Base-by-base conservation (phyloP, 305 asterid genomes). In the Fraxinus velutina region DNA sequence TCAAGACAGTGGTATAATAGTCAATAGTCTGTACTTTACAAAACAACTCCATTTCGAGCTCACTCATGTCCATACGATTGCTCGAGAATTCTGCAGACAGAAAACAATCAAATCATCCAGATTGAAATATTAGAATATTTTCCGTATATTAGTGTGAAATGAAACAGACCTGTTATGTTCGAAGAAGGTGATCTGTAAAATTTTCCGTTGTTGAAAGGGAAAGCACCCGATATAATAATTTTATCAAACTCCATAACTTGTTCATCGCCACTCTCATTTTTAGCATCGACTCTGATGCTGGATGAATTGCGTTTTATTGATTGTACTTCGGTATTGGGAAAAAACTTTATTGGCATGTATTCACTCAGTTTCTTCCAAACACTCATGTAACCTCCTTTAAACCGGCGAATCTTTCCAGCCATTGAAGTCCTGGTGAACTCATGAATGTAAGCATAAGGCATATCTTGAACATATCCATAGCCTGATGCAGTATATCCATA, bases 401-500 rank as follows among this genome's bases (percentile, higher is more conserved):
- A 92, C 78, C 97, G 93, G 22, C 90, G 83, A 37, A 93, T 90
- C 78, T 88, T 93, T 42, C 97, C 97, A 32, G 97, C 97, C 97
- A 93, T 93, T 22, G 97, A 93, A 0, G 97, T 93, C 62, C 92
- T 85, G n/a, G 92, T 93, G 88, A 93, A 92, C 89, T 93, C 97
- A 2, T 93, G 97, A 34, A 93, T 83, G 74, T 93, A 93, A 17
- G 97, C 97, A 73, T 93, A 93, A 55, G 97, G 88, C 94, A 92
- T 90, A 83, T 92, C 97, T 83, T 90, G 92, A 73, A 91, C 90
- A 78, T 88, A 93, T 68, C 97, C 97, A 77, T 93, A 93, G 55
- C 97, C 97, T 7, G 97, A 93, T 33, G 97, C 97, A n/a, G 97
- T 91, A 80, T 90, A 93, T 10, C 97, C 97, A 64, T 88, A 89